phyloP scores from a whole-genome alignment of 257 asterid genomes.

The Ophiorrhiza pumila region DNA sequence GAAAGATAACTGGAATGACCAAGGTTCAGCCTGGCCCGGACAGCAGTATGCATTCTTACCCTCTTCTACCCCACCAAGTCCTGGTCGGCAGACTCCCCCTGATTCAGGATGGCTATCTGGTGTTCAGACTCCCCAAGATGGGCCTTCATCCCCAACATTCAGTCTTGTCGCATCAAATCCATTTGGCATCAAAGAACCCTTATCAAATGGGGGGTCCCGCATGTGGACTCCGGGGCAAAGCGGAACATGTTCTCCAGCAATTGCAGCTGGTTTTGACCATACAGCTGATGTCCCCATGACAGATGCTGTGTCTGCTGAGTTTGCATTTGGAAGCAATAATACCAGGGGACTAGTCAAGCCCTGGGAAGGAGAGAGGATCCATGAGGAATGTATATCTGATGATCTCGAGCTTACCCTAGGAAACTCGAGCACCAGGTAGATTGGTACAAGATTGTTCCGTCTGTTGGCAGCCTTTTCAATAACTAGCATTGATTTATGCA shows the following conservation, averaged over 20 bases:
- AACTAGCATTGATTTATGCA: background rate
- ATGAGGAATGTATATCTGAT: slow-evolving; percentile 86
- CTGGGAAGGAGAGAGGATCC: slow-evolving; percentile 98
- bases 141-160: slow-evolving; percentile 84
- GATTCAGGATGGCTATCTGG: slow-evolving; percentile 97
- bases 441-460: background rate
- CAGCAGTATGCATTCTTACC: slow-evolving; percentile 67
- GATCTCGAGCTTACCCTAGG: slow-evolving; percentile 98
- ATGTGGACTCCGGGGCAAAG: slow-evolving; percentile 99
- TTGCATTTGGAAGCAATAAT: slow-evolving; percentile 78
- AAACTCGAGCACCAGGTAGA: slow-evolving; percentile 74
- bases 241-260: slow-evolving; percentile 92
- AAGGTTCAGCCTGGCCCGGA: slow-evolving; percentile 62
- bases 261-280: slow-evolving; percentile 60
- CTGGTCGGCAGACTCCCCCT: slow-evolving; percentile 75
- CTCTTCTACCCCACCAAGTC: slow-evolving; percentile 81
- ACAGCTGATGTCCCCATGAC: slow-evolving; percentile 91
- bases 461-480: background rate
- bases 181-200: slow-evolving; percentile 66
- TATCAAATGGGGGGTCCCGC: slow-evolving; percentile 82
- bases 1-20: slow-evolving; percentile 69
- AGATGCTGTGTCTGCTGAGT: slow-evolving; percentile 81
- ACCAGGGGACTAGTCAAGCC: slow-evolving; percentile 72
- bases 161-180: slow-evolving; percentile 81
- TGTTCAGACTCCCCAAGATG: slow-evolving; percentile 87